Conservation (phyloP, 1,284 basidiomycete genomes). For the Ganoderma sp. region DNA sequence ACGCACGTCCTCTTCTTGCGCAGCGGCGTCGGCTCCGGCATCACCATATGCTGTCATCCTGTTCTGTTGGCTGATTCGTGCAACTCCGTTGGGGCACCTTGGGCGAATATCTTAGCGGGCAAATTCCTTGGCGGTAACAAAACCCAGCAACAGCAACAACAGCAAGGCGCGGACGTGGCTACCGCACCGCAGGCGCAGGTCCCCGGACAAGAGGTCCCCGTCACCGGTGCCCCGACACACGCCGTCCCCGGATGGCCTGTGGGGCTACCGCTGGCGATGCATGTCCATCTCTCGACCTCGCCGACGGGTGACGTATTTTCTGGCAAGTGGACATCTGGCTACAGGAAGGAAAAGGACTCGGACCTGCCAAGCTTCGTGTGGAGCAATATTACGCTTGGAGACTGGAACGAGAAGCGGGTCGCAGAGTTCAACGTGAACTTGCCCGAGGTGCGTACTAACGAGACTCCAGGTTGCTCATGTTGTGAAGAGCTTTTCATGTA, state of each 20-base stretch:
- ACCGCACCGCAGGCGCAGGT: slow-evolving; percentile 34
- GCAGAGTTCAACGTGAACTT: slow-evolving; percentile 74
- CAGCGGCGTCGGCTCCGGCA: not conserved
- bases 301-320: slow-evolving; percentile 66
- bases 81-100: slow-evolving; percentile 1
- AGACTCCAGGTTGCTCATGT: not conserved
- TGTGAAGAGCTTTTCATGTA: not conserved
- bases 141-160: slow-evolving; percentile 32
- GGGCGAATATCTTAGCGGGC: slow-evolving; percentile 8
- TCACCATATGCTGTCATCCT: not conserved
- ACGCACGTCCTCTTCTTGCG: slow-evolving; percentile 2
- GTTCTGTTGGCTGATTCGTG: slow-evolving; percentile 13
- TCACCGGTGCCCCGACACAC: slow-evolving; percentile 57
- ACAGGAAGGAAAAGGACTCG: slow-evolving; percentile 54
- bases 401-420: slow-evolving; percentile 74
- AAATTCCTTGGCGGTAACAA: slow-evolving; percentile 15
- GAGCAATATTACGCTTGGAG: slow-evolving; percentile 84
- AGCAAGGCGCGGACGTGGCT: slow-evolving; percentile 36
- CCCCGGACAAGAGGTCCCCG: slow-evolving; percentile 39
- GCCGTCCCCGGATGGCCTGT: slow-evolving; percentile 63
- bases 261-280: slow-evolving; percentile 67
- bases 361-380: slow-evolving; percentile 74
- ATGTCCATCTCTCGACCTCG: slow-evolving; percentile 77
- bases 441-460: slow-evolving; percentile 62
- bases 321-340: slow-evolving; percentile 52